These are phyloP conservation scores for Phialophora expanda DNA, from an alignment of 2,329 filamentous ascomycete genomes.

Conservation along the genomic window DNA sequence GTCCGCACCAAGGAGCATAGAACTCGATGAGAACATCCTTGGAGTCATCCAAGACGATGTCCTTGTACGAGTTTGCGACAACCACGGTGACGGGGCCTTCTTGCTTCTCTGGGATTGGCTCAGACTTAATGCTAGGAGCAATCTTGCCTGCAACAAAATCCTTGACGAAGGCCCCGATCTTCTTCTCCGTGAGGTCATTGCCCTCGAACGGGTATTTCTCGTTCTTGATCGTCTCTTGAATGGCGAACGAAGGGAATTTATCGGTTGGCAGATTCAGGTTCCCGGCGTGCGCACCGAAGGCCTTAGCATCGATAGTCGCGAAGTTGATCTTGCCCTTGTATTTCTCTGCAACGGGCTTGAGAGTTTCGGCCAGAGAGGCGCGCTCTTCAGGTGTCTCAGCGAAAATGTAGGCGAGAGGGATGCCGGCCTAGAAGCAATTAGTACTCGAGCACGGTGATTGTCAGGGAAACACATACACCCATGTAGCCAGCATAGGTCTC, in stretches of 20 bases:
- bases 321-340: slow-evolving; percentile 96
- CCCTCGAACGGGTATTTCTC: slow-evolving; percentile 93
- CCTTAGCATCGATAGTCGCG: slow-evolving; percentile 92
- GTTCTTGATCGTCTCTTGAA: slow-evolving; percentile 94
- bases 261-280: slow-evolving; percentile 97
- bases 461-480: slow-evolving; percentile 58
- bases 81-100: slow-evolving; percentile 86
- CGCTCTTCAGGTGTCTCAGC: slow-evolving; percentile 91
- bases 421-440: slow-evolving; percentile 63
- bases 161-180: slow-evolving; percentile 81
- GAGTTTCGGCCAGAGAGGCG: slow-evolving; percentile 71
- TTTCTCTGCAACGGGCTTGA: slow-evolving; percentile 88
- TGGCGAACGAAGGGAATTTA: slow-evolving; percentile 96
- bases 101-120: slow-evolving; percentile 92
- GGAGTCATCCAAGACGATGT: slow-evolving; percentile 86
- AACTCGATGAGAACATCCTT: slow-evolving; percentile 99
- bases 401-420: slow-evolving; percentile 97
- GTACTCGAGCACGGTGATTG: background rate
- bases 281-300: slow-evolving; percentile 89
- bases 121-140: slow-evolving; percentile 96
- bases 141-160: slow-evolving; percentile 86
- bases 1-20: slow-evolving; percentile 85
- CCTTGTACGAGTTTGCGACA: slow-evolving; percentile 91
- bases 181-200: slow-evolving; percentile 74
- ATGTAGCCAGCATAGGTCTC: slow-evolving; percentile 98